These are phyloP conservation scores for Fusarium sp. DNA, from an alignment of 2,329 filamentous ascomycete species.

Conservation along the genomic window DNA sequence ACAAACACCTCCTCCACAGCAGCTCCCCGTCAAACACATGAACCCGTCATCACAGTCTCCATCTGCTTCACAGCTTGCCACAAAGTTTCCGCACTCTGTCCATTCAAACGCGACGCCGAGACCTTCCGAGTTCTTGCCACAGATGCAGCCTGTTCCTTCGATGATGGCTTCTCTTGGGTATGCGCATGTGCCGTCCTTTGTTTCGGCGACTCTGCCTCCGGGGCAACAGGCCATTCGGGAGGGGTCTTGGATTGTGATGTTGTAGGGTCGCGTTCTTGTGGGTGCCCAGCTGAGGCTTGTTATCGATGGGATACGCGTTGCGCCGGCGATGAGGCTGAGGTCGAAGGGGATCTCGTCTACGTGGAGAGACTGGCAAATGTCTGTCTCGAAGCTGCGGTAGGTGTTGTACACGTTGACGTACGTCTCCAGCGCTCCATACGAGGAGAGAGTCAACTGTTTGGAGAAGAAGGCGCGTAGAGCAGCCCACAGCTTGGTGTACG, in stretches of 20 bases:
- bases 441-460: conserved; percentile 25
- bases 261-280: conserved; percentile 39
- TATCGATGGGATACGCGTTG: conserved; percentile 44
- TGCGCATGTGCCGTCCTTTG: conserved; percentile 36
- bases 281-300: conserved; percentile 48
- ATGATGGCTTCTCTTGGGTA: conserved; percentile 50
- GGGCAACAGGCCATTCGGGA: conserved; percentile 50
- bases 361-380: conserved; percentile 52
- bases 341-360: conserved; percentile 47
- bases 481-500: conserved; percentile 48
- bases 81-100: conserved; percentile 50
- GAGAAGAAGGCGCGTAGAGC: conserved; percentile 49
- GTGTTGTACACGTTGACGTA: conserved; percentile 50
- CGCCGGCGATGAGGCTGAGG: conserved; percentile 50
- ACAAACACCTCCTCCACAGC: conserved; percentile 52
- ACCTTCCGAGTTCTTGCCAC: conserved; percentile 46
- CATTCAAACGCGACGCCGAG: conserved; percentile 48
- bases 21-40: conserved; percentile 51
- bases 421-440: conserved; percentile 42
- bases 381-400: conserved; percentile 46
- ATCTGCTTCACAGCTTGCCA: conserved; percentile 44
- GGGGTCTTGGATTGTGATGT: conserved; percentile 52
- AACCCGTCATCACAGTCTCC: conserved; percentile 41
- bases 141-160: conserved; percentile 49
- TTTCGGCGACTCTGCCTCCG: conserved; percentile 40